Percentiles rank a stretch among this genome's conserved stretches.
These are phyloP conservation scores for Talaromyces sp. DNA, from an alignment of 2,329 filamentous ascomycete species.

Conservation along the genomic window DNA sequence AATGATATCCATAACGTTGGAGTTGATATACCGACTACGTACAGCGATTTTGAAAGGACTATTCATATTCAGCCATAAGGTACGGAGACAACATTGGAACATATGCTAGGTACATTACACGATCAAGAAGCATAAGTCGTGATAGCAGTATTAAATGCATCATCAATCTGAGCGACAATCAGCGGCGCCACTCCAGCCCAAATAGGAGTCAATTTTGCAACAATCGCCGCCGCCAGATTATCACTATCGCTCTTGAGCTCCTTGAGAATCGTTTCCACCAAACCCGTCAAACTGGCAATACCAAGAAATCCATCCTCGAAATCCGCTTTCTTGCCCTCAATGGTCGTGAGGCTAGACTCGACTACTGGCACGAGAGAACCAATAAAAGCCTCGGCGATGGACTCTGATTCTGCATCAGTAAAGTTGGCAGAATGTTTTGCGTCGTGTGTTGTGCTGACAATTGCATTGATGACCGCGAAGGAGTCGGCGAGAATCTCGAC, in stretches of 20 bases:
- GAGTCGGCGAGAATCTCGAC: constrained; percentile 10
- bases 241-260: constrained; percentile 13
- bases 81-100: not conserved
- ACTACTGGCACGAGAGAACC: not conserved
- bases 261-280: constrained; percentile 6
- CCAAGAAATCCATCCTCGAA: constrained; percentile 10
- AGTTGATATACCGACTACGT: not conserved
- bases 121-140: constrained; percentile 8
- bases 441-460: constrained; percentile 4
- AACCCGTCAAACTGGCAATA: constrained; percentile 1
- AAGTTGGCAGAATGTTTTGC: constrained; percentile 11
- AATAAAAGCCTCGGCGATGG: constrained; percentile 1
- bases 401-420: constrained; percentile 6
- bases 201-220: constrained; percentile 2
- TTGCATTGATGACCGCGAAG: constrained; percentile 7
- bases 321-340: constrained; percentile 3
- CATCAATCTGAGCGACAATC: constrained; percentile 5
- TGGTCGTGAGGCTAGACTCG: constrained; percentile 10
- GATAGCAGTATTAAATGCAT: constrained; percentile 9
- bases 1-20: not conserved
- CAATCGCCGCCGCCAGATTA: not conserved
- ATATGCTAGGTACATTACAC: not conserved
- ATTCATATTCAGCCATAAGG: not conserved
- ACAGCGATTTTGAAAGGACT: not conserved
- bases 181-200: constrained; percentile 10